phyloP scores from a whole-genome alignment of 2,329 filamentous ascomycete genomes.

The Claviceps sp. region DNA sequence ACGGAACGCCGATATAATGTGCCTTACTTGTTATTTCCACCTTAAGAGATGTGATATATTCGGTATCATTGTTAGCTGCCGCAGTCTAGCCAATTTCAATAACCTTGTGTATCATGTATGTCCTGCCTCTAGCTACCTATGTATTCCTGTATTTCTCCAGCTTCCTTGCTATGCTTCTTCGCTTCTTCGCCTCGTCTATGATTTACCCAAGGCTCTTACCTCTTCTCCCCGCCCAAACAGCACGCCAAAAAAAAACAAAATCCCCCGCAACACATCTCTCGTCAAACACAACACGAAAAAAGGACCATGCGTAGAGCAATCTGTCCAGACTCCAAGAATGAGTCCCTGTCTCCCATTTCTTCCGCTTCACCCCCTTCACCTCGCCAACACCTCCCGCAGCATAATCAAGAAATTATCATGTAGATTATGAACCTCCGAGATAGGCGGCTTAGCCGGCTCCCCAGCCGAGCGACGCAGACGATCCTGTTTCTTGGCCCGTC shows the following conservation, averaged over 20 bases:
- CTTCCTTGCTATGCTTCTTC: not conserved
- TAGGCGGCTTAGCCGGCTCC: conserved; percentile 67
- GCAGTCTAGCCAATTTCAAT: too few species aligned
- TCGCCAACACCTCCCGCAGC: conserved; percentile 67
- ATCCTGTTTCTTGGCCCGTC: conserved; percentile 66
- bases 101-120: too few species aligned
- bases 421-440: conserved; percentile 70
- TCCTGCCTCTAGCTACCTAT: not conserved
- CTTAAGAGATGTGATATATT: too few species aligned
- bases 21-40: too few species aligned
- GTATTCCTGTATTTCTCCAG: not conserved
- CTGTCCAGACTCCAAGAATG: too few species aligned
- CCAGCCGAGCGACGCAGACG: conserved; percentile 67
- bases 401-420: conserved; percentile 69
- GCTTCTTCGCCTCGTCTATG: not conserved
- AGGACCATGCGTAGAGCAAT: too few species aligned
- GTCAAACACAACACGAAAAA: too few species aligned
- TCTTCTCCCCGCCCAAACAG: not conserved
- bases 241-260: not conserved
- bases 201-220: not conserved
- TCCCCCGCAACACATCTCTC: too few species aligned
- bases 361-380: conserved; percentile 16
- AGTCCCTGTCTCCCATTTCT: not conserved
- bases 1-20: too few species aligned
- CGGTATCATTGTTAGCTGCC: too few species aligned